These are phyloP conservation scores for Rhizopogon rudus DNA, from an alignment of 768 basidiomycete genomes.

Conservation along the genomic window DNA sequence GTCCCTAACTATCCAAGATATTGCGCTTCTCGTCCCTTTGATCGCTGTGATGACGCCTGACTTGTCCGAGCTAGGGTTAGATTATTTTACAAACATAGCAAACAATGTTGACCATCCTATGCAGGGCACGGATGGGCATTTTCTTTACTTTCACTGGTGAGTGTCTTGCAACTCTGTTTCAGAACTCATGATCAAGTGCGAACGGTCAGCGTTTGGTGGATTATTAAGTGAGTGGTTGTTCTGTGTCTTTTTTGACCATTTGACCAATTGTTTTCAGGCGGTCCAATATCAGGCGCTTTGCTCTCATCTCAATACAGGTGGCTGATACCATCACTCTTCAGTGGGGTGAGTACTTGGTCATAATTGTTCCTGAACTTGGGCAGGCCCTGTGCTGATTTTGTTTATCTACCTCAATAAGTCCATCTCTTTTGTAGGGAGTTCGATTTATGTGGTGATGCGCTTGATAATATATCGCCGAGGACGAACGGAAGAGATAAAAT, in stretches of 20 bases:
- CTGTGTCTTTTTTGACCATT: neutral
- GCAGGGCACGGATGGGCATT: conserved; percentile 38
- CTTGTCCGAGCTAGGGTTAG: conserved; percentile 49
- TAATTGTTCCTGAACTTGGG: neutral
- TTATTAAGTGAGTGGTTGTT: conserved; percentile 11
- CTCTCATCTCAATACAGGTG: conserved; percentile 45
- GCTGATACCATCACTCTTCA: conserved; percentile 54
- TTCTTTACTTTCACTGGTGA: conserved; percentile 41
- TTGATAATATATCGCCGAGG: neutral
- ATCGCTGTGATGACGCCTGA: conserved; percentile 38
- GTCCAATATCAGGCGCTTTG: conserved; percentile 56
- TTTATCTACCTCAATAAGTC: neutral
- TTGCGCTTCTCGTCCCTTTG: conserved; percentile 38
- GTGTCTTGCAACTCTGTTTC: conserved; percentile 2
- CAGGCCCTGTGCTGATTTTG: neutral
- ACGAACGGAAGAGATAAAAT: neutral
- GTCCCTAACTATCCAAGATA: conserved; percentile 18
- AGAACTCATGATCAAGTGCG: no score
- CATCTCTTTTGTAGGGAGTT: neutral
- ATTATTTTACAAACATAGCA: neutral
- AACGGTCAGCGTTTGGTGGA: conserved; percentile 16
- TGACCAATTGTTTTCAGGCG: conserved; percentile 36
- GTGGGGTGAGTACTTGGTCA: conserved; percentile 28
- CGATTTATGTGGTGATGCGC: neutral
- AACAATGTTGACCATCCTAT: neutral